These are phyloP conservation scores for Candida mesenterica DNA, from an alignment of 1,139 yeast species.

Conservation along the genomic window DNA sequence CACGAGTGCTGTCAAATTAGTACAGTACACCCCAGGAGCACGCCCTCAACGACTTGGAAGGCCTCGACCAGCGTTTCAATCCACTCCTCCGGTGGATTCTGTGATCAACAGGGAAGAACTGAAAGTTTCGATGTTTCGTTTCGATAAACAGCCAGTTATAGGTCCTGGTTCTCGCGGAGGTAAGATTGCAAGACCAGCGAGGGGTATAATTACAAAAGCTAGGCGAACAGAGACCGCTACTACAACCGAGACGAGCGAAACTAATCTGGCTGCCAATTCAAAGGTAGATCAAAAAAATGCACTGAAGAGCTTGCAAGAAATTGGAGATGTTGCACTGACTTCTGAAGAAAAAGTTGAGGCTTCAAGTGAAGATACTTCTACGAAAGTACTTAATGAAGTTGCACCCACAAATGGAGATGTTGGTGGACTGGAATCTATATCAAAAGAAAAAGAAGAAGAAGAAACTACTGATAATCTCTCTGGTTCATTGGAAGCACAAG, in stretches of 20 bases:
- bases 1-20: conserved; percentile 15
- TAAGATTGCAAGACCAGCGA: conserved; percentile 10
- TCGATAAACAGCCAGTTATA: conserved; percentile 37
- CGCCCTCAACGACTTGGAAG: conserved; percentile 37
- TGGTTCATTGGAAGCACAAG: too few relatives aligned
- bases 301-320: neutral
- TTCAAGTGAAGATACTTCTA: neutral
- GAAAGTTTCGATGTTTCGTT: conserved; percentile 34
- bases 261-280: neutral
- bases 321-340: too few relatives aligned
- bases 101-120: conserved; percentile 34
- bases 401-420: too few relatives aligned
- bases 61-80: conserved; percentile 24
- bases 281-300: neutral
- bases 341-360: too few relatives aligned
- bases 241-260: neutral
- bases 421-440: too few relatives aligned
- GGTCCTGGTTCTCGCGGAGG: conserved; percentile 51
- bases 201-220: conserved; percentile 21
- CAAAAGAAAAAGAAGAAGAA: too few relatives aligned
- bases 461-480: too few relatives aligned
- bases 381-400: neutral
- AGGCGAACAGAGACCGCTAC: conserved; percentile 2
- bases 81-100: conserved; percentile 25
- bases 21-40: conserved; percentile 34